Evolutionary conservation across 1,139 yeast genomes (phyloP).

Genomic region (Yamadazyma dendronema): DNA sequence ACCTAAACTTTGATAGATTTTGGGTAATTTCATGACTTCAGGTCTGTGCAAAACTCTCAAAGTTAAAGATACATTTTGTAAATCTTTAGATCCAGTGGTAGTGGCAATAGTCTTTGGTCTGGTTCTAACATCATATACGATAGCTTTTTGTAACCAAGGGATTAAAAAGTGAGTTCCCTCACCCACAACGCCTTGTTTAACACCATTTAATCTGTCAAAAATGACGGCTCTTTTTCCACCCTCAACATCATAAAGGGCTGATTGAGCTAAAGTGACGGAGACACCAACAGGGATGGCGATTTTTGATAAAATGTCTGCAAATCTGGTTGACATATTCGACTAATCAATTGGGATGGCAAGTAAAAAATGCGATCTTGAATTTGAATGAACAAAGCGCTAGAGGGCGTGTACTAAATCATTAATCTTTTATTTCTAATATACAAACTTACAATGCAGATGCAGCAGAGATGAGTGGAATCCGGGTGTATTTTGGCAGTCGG

Average conservation of each 20-base stretch:
- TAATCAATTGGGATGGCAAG: slow-evolving; percentile 6
- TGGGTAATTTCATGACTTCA: slow-evolving; percentile 77
- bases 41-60: slow-evolving; percentile 94
- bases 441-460: slow-evolving; percentile 1
- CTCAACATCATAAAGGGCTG: slow-evolving; percentile 85
- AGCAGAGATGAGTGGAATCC: background rate
- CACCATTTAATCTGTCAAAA: slow-evolving; percentile 90
- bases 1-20: slow-evolving; percentile 87
- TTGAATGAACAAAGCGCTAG: background rate
- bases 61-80: slow-evolving; percentile 93
- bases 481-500: background rate
- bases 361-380: background rate
- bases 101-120: slow-evolving; percentile 90
- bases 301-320: slow-evolving; percentile 39
- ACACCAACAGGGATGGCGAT: slow-evolving; percentile 72
- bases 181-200: slow-evolving; percentile 79
- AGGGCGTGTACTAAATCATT: background rate
- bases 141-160: slow-evolving; percentile 95
- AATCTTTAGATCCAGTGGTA: slow-evolving; percentile 94
- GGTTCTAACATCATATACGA: slow-evolving; percentile 88
- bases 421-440: background rate
- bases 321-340: slow-evolving; percentile 33
- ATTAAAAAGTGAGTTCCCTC: slow-evolving; percentile 95
- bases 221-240: slow-evolving; percentile 97
- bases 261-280: slow-evolving; percentile 63